Evolutionary conservation across 331 rosid genomes (phyloP).

Genomic region (Quercus phellos): DNA sequence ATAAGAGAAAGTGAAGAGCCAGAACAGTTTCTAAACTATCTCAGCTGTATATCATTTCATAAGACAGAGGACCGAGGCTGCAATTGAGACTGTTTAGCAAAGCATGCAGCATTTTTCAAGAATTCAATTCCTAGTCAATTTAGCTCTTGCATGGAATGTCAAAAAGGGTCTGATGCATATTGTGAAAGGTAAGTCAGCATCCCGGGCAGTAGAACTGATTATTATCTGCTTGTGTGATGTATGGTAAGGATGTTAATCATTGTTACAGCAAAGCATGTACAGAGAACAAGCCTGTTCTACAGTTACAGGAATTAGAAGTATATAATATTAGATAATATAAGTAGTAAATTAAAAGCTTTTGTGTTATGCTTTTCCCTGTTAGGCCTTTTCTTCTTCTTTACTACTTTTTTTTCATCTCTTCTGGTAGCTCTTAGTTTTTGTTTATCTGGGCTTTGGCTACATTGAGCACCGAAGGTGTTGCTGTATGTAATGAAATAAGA

Average conservation of each 20-base stretch:
- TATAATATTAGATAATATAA: slow-evolving; percentile 6
- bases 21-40: slow-evolving; percentile 33
- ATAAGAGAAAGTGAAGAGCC: slow-evolving; percentile 48
- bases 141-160: neutral
- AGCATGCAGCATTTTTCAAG: neutral
- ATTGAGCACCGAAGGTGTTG: slow-evolving; percentile 19
- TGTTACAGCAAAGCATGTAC: slow-evolving; percentile 23
- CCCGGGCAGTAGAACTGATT: slow-evolving; percentile 29
- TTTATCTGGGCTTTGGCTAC: too few species aligned
- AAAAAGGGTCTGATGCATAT: slow-evolving; percentile 1
- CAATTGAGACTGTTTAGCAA: neutral
- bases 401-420: neutral
- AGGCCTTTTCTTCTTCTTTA: neutral
- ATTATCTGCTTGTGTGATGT: slow-evolving; percentile 42
- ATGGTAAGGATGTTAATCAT: slow-evolving; percentile 15
- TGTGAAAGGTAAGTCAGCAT: slow-evolving; percentile 23
- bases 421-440: too few species aligned
- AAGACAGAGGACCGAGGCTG: neutral
- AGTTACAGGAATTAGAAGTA: slow-evolving; percentile 27
- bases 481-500: neutral
- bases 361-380: slow-evolving; percentile 1
- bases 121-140: neutral
- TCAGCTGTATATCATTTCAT: slow-evolving; percentile 12
- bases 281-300: slow-evolving; percentile 25
- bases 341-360: slow-evolving; percentile 12